A percentile compares a stretch with the other conserved stretches of the same genome.
Conservation (phyloP, 2,329 filamentous ascomycete species). For the Aspergillus pseudoviridinutans region DNA sequence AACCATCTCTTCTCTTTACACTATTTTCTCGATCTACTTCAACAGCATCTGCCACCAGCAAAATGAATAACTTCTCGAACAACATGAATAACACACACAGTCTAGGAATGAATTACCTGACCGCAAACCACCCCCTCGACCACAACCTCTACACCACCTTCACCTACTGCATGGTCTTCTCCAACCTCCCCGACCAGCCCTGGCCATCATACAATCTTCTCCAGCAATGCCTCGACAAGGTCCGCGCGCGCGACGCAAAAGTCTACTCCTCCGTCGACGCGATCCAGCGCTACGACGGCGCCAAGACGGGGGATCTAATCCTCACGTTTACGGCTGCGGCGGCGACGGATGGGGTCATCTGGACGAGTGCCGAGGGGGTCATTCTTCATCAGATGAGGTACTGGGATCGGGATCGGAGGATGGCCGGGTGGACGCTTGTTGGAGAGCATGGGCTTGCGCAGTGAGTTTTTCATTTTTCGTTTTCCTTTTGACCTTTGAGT, state of each 20-base stretch:
- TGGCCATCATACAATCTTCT: constrained; percentile 8
- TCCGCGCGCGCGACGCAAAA: neutral
- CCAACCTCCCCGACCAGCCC: neutral
- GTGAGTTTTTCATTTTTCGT: neutral
- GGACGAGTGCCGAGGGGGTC: neutral
- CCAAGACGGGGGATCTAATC: neutral
- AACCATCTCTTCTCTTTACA: neutral
- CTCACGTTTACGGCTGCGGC: neutral
- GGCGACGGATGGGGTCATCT: neutral
- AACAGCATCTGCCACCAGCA: neutral
- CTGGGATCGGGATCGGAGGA: neutral
- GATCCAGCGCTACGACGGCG: neutral
- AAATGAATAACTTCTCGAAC: neutral
- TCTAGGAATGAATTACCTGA: no score
- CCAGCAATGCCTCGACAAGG: constrained; percentile 12
- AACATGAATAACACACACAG: no score
- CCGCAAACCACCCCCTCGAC: neutral
- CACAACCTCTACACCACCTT: neutral
- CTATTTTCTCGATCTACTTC: no score
- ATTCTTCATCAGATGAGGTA: neutral
- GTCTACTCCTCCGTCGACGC: neutral
- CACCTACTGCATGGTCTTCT: neutral
- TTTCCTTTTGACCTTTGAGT: no score
- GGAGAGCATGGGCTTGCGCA: neutral
- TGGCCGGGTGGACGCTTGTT: neutral